A percentile compares a stretch with the other conserved stretches of the same genome.
These are phyloP conservation scores for Gentiana macrophylla DNA, from an alignment of 257 asterid genomes.

Conservation along the genomic window DNA sequence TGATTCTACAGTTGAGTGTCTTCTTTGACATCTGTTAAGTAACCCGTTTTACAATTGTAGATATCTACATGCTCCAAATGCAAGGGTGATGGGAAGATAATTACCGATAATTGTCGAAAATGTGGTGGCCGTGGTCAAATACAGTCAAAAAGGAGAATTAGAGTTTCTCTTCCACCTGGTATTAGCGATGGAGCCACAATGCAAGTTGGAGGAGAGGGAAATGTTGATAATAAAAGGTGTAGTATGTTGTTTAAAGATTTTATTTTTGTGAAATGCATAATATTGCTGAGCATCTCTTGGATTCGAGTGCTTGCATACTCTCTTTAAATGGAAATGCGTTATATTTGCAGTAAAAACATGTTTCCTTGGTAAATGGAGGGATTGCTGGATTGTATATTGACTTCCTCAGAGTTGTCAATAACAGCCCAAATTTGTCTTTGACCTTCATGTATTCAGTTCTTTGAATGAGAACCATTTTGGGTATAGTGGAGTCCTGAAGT, in stretches of 20 bases:
- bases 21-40: constrained; percentile 34
- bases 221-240: constrained; percentile 65
- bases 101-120: constrained; percentile 63
- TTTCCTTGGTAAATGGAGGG: neutral
- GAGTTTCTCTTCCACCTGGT: constrained; percentile 81
- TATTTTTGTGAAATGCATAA: too few relatives aligned
- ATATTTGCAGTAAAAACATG: neutral
- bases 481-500: constrained; percentile 1
- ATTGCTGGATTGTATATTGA: neutral
- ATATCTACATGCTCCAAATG: constrained; percentile 83
- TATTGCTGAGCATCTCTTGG: too few relatives aligned
- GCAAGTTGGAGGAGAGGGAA: constrained; percentile 88
- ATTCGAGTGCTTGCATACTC: too few relatives aligned
- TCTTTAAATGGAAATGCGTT: neutral
- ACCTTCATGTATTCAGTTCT: too few relatives aligned
- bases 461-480: neutral
- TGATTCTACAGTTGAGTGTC: neutral
- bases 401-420: too few relatives aligned
- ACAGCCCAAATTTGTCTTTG: too few relatives aligned
- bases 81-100: constrained; percentile 73
- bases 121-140: constrained; percentile 71
- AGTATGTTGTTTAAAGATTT: too few relatives aligned
- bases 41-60: constrained; percentile 49
- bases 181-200: constrained; percentile 65
- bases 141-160: constrained; percentile 48